These are phyloP conservation scores for Drosera capensis DNA, from an alignment of 148 eudicot species.

Conservation along the genomic window DNA sequence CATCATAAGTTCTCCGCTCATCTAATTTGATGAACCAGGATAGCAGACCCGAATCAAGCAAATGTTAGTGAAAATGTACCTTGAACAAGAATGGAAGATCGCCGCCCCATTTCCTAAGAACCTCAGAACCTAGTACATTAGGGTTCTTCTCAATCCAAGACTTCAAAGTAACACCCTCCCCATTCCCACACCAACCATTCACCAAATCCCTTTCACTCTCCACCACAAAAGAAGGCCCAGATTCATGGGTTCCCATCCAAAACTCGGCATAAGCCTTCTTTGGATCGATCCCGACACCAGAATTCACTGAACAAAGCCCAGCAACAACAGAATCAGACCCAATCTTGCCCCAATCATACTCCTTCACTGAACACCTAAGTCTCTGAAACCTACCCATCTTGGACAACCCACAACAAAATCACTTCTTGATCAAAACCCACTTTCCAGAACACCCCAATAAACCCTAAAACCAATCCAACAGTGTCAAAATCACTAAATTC, in stretches of 20 bases:
- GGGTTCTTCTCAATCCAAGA: conserved; percentile 61
- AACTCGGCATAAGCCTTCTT: conserved; percentile 63
- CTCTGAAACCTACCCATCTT: conserved; percentile 17
- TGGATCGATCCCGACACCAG: conserved; percentile 25
- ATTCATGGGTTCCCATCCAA: conserved; percentile 95
- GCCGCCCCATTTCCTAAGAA: conserved; percentile 47
- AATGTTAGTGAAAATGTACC: conserved; percentile 19
- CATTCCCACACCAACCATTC: conserved; percentile 11
- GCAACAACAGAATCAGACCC: conserved; percentile 50
- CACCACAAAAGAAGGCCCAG: conserved; percentile 58
- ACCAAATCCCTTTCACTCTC: conserved; percentile 6
- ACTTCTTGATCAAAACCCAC: not conserved
- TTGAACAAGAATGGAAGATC: conserved; percentile 85
- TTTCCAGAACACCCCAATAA: too few species aligned
- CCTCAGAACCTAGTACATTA: conserved; percentile 51
- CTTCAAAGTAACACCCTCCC: conserved; percentile 31
- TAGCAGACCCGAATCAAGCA: too few species aligned
- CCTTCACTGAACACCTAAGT: conserved; percentile 56
- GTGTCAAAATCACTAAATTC: too few species aligned
- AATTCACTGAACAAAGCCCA: conserved; percentile 35
- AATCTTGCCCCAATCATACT: conserved; percentile 70
- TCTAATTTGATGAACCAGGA: too few species aligned
- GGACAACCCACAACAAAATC: not conserved
- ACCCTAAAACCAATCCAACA: too few species aligned
- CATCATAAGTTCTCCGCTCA: too few species aligned